Evolutionary conservation across 495 filamentous ascomycete genomes (phyloP).

Genomic region (Aspergillus affinis): DNA sequence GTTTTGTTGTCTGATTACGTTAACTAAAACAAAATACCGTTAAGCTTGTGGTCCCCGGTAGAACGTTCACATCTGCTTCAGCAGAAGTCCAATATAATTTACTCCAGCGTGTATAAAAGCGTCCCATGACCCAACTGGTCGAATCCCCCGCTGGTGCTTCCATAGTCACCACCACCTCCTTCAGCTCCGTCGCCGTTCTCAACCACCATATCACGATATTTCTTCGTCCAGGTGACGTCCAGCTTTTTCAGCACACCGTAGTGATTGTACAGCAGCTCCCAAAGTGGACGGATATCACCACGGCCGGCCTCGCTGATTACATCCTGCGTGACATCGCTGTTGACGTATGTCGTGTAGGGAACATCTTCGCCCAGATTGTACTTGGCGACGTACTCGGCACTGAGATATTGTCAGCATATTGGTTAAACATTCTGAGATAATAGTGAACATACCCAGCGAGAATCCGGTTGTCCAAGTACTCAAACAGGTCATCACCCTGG

Average conservation of each 20-base stretch:
- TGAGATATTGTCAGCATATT: constrained; percentile 10
- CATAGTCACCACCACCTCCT: constrained; percentile 18
- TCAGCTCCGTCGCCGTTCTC: constrained; percentile 12
- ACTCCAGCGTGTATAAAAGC: constrained; percentile 9
- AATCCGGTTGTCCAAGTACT: constrained; percentile 31
- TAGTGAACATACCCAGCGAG: constrained; percentile 29
- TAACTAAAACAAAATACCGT: too few species aligned
- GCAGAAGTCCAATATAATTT: neutral
- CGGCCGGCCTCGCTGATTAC: constrained; percentile 30
- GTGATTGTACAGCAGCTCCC: constrained; percentile 42
- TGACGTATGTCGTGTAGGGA: constrained; percentile 40
- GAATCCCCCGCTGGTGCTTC: constrained; percentile 10
- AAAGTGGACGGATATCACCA: constrained; percentile 35
- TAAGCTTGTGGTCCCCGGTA: too few species aligned
- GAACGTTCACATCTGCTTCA: too few species aligned
- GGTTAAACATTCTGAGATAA: neutral
- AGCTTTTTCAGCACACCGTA: constrained; percentile 37
- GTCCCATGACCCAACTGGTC: constrained; percentile 18
- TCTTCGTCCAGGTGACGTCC: constrained; percentile 31
- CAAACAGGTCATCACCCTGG: constrained; percentile 43
- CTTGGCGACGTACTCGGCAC: constrained; percentile 41
- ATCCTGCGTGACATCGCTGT: constrained; percentile 32
- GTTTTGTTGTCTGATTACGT: too few species aligned
- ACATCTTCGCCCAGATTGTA: constrained; percentile 45
- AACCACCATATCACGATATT: constrained; percentile 28